Conservation (phyloP, 1,284 basidiomycete species). For the Ganoderma meredithae region DNA sequence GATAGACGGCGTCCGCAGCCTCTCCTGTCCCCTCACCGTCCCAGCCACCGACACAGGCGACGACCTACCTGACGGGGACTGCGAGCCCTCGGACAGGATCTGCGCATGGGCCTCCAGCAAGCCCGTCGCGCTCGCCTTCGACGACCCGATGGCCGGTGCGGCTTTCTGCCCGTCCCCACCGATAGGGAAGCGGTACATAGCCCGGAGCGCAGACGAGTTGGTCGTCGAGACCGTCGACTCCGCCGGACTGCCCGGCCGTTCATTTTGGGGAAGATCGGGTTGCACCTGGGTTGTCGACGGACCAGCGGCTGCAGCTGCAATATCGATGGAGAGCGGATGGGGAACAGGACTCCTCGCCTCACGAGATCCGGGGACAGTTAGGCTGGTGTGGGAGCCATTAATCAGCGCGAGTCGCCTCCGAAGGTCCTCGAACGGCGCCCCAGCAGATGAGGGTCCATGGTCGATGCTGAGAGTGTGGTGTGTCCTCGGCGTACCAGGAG, state of each 20-base stretch:
- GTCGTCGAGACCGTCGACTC: slow-evolving; percentile 76
- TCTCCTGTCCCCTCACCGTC: slow-evolving; percentile 55
- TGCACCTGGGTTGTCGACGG: slow-evolving; percentile 36
- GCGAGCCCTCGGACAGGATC: slow-evolving; percentile 66
- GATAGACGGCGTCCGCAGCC: slow-evolving; percentile 55
- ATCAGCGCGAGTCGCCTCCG: slow-evolving; percentile 73
- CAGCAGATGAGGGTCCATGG: slow-evolving; percentile 38
- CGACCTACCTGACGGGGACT: slow-evolving; percentile 71
- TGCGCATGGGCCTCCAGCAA: slow-evolving; percentile 75
- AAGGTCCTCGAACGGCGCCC: slow-evolving; percentile 76
- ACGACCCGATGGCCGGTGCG: slow-evolving; percentile 84
- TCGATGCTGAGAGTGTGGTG: slow-evolving; percentile 57
- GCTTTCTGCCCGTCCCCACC: slow-evolving; percentile 83
- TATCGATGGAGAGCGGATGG: slow-evolving; percentile 35
- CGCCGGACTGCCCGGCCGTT: slow-evolving; percentile 73
- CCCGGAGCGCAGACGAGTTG: slow-evolving; percentile 65
- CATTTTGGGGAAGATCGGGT: slow-evolving; percentile 47
- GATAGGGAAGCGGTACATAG: slow-evolving; percentile 64
- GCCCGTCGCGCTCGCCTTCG: slow-evolving; percentile 79
- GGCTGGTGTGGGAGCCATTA: slow-evolving; percentile 71
- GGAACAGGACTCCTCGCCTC: slow-evolving; percentile 52
- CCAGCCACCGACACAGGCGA: slow-evolving; percentile 71
- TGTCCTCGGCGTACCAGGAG: slow-evolving; percentile 55
- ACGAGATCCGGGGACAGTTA: slow-evolving; percentile 54
- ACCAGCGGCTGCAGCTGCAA: slow-evolving; percentile 39